Evolutionary conservation across 2,329 filamentous ascomycete species (phyloP).

Genomic region (Aspergillus aculeatinus): DNA sequence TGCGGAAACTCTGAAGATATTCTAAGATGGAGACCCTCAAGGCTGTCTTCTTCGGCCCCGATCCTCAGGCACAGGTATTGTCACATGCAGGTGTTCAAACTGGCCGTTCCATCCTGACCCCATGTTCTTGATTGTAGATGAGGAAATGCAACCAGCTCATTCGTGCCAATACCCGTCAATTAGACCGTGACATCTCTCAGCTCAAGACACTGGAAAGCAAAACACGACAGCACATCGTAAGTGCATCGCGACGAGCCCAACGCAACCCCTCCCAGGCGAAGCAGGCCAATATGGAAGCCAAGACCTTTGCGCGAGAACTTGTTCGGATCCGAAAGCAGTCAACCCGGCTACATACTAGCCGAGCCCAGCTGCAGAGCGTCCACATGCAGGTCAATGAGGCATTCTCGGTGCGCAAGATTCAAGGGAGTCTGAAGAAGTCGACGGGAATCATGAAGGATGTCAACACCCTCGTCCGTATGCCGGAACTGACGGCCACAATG

Average conservation of each 20-base stretch:
- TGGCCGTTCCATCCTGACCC: constrained; percentile 12
- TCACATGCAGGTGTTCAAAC: constrained; percentile 1
- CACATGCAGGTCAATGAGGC: constrained; percentile 98
- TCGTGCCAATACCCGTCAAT: constrained; percentile 83
- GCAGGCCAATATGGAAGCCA: constrained; percentile 78
- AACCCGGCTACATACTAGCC: constrained; percentile 74
- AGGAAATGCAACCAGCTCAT: constrained; percentile 93
- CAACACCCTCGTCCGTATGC: constrained; percentile 78
- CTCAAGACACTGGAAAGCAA: constrained; percentile 78
- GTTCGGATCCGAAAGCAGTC: constrained; percentile 76
- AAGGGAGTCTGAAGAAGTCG: constrained; percentile 81
- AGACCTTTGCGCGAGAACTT: constrained; percentile 84
- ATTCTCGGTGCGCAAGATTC: constrained; percentile 92
- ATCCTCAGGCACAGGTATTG: constrained; percentile 85
- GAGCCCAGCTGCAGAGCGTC: constrained; percentile 88
- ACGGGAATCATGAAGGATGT: constrained; percentile 97
- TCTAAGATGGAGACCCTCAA: constrained; percentile 78
- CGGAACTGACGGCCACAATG: constrained; percentile 88
- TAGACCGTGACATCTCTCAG: constrained; percentile 85
- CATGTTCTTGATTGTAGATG: constrained; percentile 57
- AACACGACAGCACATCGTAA: constrained; percentile 79
- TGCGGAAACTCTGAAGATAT: constrained; percentile 4
- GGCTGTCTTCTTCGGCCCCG: constrained; percentile 84
- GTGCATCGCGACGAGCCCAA: constrained; percentile 77
- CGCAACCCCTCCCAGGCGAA: constrained; percentile 74